These are phyloP conservation scores for Sporothrix variecibatus DNA, from an alignment of 2,329 filamentous ascomycete genomes.

Conservation along the genomic window DNA sequence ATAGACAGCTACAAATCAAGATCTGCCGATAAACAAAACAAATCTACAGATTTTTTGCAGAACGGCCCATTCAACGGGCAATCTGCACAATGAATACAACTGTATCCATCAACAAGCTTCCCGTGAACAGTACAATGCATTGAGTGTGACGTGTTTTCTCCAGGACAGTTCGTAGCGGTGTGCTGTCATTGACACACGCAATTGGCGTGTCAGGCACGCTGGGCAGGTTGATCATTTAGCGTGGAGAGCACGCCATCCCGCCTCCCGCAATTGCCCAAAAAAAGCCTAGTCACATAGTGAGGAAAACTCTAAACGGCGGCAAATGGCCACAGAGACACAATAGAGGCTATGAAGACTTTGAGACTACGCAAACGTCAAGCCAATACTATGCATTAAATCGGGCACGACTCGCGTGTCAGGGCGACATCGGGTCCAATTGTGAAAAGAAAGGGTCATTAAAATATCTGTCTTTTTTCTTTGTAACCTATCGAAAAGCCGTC, in stretches of 20 bases:
- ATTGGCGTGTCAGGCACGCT: background rate
- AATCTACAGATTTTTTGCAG: background rate
- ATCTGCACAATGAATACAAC: background rate
- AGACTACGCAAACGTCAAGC: background rate
- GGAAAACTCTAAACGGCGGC: background rate
- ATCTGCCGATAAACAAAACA: constrained; percentile 4
- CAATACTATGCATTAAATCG: background rate
- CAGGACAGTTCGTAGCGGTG: background rate
- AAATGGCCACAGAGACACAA: background rate
- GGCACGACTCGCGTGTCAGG: constrained; percentile 8
- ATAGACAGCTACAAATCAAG: background rate
- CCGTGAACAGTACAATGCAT: too few species aligned
- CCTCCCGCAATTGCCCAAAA: background rate
- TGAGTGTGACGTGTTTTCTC: background rate
- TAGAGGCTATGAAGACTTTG: too few species aligned
- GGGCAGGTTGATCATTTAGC: background rate
- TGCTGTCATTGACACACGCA: background rate
- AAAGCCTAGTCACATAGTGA: background rate
- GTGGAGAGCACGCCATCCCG: constrained; percentile 7
- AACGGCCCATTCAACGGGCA: background rate
- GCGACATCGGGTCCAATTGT: background rate
- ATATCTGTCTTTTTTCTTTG: background rate
- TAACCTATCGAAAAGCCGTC: background rate
- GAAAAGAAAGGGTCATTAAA: background rate
- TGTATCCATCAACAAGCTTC: too few species aligned